A percentile compares a stretch with the other conserved stretches of the same genome.
Conservation (phyloP, 352 stramenopile species). For the Phytophthora cactorum region DNA sequence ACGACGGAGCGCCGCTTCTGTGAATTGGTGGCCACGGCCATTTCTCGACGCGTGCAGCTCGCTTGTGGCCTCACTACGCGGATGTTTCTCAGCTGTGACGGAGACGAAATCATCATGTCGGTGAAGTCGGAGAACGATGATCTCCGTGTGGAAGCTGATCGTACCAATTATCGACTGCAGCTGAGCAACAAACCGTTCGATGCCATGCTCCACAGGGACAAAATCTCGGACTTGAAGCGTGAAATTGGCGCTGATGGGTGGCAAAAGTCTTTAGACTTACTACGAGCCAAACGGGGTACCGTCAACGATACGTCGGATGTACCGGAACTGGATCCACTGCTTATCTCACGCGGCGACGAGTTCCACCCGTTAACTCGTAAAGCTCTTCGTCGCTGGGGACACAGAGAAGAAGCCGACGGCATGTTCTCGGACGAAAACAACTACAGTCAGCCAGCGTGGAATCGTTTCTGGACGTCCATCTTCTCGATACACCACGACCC, state of each 20-base stretch:
- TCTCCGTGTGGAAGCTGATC: conserved; percentile 72
- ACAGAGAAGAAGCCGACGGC: conserved; percentile 74
- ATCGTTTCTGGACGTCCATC: conserved; percentile 57
- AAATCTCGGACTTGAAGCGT: conserved; percentile 49
- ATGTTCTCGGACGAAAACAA: conserved; percentile 49
- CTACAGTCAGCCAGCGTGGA: conserved; percentile 34
- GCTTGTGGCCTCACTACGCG: conserved; percentile 79
- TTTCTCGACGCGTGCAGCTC: conserved; percentile 73
- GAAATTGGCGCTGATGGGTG: conserved; percentile 55
- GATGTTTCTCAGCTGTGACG: conserved; percentile 81
- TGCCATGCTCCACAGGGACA: conserved; percentile 51
- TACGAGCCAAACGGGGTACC: conserved; percentile 51
- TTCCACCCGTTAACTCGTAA: conserved; percentile 55
- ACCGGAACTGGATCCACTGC: conserved; percentile 70
- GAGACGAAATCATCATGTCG: conserved; percentile 85
- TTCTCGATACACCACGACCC: conserved; percentile 69
- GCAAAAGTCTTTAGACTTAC: conserved; percentile 49
- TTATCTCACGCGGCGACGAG: conserved; percentile 53
- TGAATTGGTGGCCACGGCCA: conserved; percentile 61
- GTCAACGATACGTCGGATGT: conserved; percentile 35
- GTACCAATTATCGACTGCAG: conserved; percentile 72
- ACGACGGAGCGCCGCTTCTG: conserved; percentile 67
- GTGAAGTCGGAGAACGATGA: conserved; percentile 83
- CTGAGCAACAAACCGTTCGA: conserved; percentile 83
- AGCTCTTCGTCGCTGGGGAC: conserved; percentile 62